Evolutionary conservation across 495 filamentous ascomycete species (phyloP), one percentile per base, ranked within the genome.

Genomic region (Penicillium coffeae): DNA sequence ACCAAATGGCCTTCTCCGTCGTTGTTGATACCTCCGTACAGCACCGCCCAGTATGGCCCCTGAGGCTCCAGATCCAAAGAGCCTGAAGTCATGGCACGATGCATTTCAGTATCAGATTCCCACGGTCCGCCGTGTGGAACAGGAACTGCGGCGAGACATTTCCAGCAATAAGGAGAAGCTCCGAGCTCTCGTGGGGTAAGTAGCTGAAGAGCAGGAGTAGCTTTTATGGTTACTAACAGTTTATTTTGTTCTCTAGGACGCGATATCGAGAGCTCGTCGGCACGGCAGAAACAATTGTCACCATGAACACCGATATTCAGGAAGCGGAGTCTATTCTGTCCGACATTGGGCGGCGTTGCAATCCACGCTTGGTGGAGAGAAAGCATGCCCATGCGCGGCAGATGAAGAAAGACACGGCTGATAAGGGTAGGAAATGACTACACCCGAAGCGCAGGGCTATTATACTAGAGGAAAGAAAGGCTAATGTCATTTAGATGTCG

Each of bases 211-310:
- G 14, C n/a, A 10, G 21, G 19, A 8, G 18, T 45, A 9, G 18
- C 39, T 12, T 13, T 32, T 30, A 38, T 9, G 7, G 3, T n/a
- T 34, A 37, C 59, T 61, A 55, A 65, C 21, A 18, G 16, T 5
- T 38, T 34, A 33, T 48, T 20, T 42, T 3, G 21, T 30, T 15
- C 13, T 15, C 8, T 56, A 87, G 84, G n/a, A 88, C 80, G 47
- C 86, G 88, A 63, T 98, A 98, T 66, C 83, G 93, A 60, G 89
- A 95, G 52, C 81, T 97, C 9, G 82, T 98, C 15, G 88, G 87
- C 38, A 96, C 94, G 0, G 93, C 93, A 21, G 90, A 96, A 62
- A 81, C 83, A 19, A 98, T 98, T 58, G 83, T 96, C 21, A 76
- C 82, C 40, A 96, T 98, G 91, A 84, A 90, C 37, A 66, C 59